Evolutionary conservation across 352 stramenopile species (phyloP).

Genomic region (Pythium pyrilobum): DNA sequence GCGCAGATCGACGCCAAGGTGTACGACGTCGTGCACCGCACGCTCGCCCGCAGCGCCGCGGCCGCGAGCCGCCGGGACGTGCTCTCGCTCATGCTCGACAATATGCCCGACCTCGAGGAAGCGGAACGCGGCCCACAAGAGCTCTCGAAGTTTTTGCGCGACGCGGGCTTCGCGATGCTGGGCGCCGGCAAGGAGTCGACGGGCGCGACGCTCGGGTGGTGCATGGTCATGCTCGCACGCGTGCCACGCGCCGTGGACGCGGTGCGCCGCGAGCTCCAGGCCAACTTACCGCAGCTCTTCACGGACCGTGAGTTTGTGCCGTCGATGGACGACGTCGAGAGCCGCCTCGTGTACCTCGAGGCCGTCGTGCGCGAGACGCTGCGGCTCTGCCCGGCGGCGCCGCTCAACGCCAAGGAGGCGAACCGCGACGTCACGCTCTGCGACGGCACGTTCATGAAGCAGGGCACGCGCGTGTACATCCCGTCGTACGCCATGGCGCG

Average conservation of each 20-base stretch:
- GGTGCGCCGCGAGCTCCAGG: constrained; percentile 5
- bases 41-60: constrained; percentile 13
- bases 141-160: constrained; percentile 40
- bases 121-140: constrained; percentile 11
- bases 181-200: constrained; percentile 70
- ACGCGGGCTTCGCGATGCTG: constrained; percentile 73
- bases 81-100: constrained; percentile 28
- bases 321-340: constrained; percentile 7
- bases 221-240: constrained; percentile 67
- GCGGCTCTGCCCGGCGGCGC: constrained; percentile 28
- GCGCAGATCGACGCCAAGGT: constrained; percentile 18
- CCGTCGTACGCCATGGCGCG: constrained; percentile 27
- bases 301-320: constrained; percentile 2
- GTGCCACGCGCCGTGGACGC: constrained; percentile 30
- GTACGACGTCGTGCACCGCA: constrained; percentile 26
- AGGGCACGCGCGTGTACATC: constrained; percentile 25
- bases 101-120: constrained; percentile 24
- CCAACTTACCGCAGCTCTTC: constrained; percentile 5
- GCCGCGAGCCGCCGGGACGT: constrained; percentile 18
- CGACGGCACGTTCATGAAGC: constrained; percentile 28
- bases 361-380: constrained; percentile 32
- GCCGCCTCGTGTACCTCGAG: constrained; percentile 11
- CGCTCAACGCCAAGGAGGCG: constrained; percentile 28
- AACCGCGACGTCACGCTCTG: constrained; percentile 27
- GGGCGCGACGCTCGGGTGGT: constrained; percentile 52